These are phyloP conservation scores for Monilinia fructicola DNA, from an alignment of 2,329 filamentous ascomycete genomes.

Conservation along the genomic window DNA sequence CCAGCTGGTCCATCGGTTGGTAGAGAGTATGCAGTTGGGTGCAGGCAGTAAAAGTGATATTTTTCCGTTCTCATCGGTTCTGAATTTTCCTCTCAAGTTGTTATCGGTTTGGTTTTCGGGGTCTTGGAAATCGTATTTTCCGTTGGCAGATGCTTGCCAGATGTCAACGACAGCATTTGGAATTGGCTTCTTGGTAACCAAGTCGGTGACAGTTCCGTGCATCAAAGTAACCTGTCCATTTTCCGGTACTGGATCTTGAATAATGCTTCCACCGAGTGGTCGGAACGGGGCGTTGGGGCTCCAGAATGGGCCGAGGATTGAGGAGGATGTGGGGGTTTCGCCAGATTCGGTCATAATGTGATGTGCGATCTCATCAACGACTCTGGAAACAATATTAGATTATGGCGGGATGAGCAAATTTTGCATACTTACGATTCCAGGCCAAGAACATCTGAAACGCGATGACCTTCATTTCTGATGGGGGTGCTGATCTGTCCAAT, in stretches of 20 bases:
- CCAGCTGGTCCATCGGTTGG: constrained; percentile 54
- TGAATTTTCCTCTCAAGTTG: constrained; percentile 62
- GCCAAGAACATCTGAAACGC: constrained; percentile 71
- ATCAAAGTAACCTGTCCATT: constrained; percentile 58
- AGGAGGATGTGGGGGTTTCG: constrained; percentile 50
- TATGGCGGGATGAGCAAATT: not conserved
- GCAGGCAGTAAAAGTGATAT: constrained; percentile 52
- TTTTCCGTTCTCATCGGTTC: constrained; percentile 56
- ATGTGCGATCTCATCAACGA: constrained; percentile 56
- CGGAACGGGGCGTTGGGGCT: constrained; percentile 68
- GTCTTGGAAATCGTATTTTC: constrained; percentile 61
- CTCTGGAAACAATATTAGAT: constrained; percentile 42
- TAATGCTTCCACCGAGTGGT: constrained; percentile 68
- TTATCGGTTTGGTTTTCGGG: constrained; percentile 57
- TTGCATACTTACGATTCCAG: constrained; percentile 62
- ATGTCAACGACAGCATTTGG: constrained; percentile 58
- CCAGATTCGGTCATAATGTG: constrained; percentile 31
- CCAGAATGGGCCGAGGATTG: constrained; percentile 86
- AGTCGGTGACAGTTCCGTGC: constrained; percentile 56
- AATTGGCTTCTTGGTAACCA: constrained; percentile 32
- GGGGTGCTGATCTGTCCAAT: constrained; percentile 66
- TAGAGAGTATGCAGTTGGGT: constrained; percentile 46
- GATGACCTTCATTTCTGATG: constrained; percentile 71
- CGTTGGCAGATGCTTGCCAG: constrained; percentile 63
- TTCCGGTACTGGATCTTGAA: constrained; percentile 47